A percentile compares a stretch with the other conserved stretches of the same genome.
Conservation (phyloP, 2,329 filamentous ascomycete genomes). For the Endothia cerciana region DNA sequence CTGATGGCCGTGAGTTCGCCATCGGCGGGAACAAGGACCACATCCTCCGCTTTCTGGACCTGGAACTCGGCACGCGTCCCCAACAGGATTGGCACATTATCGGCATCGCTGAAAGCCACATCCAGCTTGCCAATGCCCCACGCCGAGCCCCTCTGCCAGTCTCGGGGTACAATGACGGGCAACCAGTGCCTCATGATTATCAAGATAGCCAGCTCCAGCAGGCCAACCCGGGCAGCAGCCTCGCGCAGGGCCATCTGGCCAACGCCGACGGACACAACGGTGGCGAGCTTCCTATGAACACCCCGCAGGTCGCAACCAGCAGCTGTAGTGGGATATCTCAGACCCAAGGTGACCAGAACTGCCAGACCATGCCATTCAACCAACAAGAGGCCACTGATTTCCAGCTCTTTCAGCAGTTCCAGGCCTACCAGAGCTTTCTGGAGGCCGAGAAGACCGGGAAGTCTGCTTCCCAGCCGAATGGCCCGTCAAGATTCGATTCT, state of each 20-base stretch:
- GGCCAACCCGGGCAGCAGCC: not conserved
- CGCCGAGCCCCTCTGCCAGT: not conserved
- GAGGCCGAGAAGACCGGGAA: too few relatives aligned
- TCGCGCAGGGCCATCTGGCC: not conserved
- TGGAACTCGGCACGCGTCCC: not conserved
- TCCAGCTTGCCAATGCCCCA: not conserved
- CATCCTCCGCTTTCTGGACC: not conserved
- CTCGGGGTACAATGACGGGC: not conserved
- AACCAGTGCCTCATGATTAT: not conserved
- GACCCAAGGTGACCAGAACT: not conserved
- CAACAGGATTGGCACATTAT: not conserved
- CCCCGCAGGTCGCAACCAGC: not conserved
- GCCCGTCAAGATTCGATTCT: not conserved
- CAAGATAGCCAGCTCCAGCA: not conserved
- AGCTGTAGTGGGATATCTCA: not conserved
- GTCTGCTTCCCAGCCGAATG: too few relatives aligned
- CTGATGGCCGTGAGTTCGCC: conserved; percentile 9
- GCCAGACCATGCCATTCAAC: too few relatives aligned
- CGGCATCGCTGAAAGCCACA: not conserved
- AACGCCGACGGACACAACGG: not conserved
- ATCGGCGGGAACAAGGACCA: not conserved
- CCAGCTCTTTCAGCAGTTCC: too few relatives aligned
- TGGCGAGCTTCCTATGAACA: not conserved
- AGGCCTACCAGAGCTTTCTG: too few relatives aligned
- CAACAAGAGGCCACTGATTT: too few relatives aligned